phyloP scores from a whole-genome alignment of 2,329 filamentous ascomycete genomes.

The Lizonia empirigonia region DNA sequence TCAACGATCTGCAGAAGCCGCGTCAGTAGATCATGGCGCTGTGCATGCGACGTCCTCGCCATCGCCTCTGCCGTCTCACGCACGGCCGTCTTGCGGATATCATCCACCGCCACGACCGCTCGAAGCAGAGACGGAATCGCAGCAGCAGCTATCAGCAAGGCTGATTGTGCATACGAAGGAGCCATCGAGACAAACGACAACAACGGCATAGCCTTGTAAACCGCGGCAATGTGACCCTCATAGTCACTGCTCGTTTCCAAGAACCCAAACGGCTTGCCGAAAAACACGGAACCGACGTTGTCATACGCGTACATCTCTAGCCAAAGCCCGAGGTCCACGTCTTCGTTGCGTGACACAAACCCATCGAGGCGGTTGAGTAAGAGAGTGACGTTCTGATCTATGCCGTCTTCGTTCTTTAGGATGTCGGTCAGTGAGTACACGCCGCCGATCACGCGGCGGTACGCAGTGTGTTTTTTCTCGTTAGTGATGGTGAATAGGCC shows the following conservation, averaged over 20 bases:
- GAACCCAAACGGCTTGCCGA: constrained; percentile 32
- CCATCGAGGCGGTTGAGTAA: constrained; percentile 30
- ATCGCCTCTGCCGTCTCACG: constrained; percentile 22
- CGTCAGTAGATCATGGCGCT: constrained; percentile 38
- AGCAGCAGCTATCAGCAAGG: constrained; percentile 17
- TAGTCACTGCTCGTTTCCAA: constrained; percentile 27
- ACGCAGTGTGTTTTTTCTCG: constrained; percentile 15
- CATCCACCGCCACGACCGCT: constrained; percentile 27
- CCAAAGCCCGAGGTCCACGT: constrained; percentile 36
- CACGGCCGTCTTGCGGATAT: constrained; percentile 22
- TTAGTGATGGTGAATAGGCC: constrained; percentile 22
- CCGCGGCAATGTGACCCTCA: constrained; percentile 30
- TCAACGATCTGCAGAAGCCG: constrained; percentile 38
- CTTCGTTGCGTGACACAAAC: constrained; percentile 22
- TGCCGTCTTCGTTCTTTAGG: constrained; percentile 37
- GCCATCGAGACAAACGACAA: constrained; percentile 11
- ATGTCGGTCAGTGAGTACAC: constrained; percentile 51
- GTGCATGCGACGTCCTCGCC: constrained; percentile 14
- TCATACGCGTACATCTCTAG: constrained; percentile 36
- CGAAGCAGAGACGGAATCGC: constrained; percentile 30
- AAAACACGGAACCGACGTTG: constrained; percentile 23
- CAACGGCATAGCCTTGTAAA: constrained; percentile 45
- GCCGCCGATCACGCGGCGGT: constrained; percentile 8
- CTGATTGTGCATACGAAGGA: constrained; percentile 17
- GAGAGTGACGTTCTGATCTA: constrained; percentile 29